Conservation (phyloP, 1,284 basidiomycete species). For the Sanghuangporus weigelae region DNA sequence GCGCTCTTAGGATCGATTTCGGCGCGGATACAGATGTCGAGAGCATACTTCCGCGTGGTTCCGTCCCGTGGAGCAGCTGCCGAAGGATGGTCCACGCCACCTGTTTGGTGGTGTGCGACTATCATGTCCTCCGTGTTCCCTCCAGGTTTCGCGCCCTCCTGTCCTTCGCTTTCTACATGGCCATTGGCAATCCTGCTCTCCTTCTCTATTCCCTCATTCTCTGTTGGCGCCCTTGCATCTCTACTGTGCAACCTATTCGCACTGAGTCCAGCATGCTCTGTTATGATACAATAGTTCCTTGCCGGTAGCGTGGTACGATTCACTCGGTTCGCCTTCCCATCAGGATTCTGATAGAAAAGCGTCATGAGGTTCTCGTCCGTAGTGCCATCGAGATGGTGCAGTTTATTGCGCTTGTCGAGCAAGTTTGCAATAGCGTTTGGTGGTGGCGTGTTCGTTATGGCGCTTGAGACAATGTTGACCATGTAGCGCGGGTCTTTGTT, state of each 20-base stretch:
- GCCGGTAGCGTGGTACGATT: constrained; percentile 19
- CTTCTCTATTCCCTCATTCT: background rate
- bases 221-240: background rate
- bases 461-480: constrained; percentile 30
- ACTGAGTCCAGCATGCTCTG: constrained; percentile 21
- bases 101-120: constrained; percentile 20
- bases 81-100: constrained; percentile 20
- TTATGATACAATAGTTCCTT: constrained; percentile 24
- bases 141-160: background rate
- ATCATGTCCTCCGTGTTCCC: constrained; percentile 17
- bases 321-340: constrained; percentile 16
- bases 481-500: constrained; percentile 31
- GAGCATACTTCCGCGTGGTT: constrained; percentile 20
- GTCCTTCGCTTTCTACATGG: background rate
- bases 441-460: constrained; percentile 35
- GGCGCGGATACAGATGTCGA: constrained; percentile 22
- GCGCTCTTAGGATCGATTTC: constrained; percentile 22
- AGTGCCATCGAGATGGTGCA: constrained; percentile 34
- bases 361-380: constrained; percentile 32
- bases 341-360: constrained; percentile 19
- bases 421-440: constrained; percentile 34
- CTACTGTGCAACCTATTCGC: background rate
- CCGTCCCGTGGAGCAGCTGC: constrained; percentile 20
- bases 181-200: background rate
- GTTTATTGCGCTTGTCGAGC: constrained; percentile 21